Percentiles rank a stretch among this genome's conserved stretches.
Evolutionary conservation across 2,329 filamentous ascomycete genomes (phyloP).

Genomic region (Fusarium chaquense): DNA sequence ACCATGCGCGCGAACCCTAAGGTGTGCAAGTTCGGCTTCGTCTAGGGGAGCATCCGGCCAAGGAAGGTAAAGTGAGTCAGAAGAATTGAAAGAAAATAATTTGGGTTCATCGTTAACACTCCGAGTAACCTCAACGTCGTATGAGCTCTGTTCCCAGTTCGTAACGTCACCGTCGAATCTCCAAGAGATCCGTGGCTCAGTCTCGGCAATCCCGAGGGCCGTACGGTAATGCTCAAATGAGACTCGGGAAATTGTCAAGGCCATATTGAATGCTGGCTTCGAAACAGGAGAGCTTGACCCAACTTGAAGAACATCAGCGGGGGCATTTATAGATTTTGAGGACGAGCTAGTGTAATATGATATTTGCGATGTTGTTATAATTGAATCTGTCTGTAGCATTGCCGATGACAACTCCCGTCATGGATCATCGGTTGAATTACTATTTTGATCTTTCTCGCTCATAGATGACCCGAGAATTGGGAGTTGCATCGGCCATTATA

Average conservation of each 20-base stretch:
- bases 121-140: conserved; percentile 57
- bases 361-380: not conserved
- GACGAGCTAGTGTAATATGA: not conserved
- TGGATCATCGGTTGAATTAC: not conserved
- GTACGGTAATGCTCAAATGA: conserved; percentile 55
- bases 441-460: not conserved
- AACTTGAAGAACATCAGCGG: not conserved
- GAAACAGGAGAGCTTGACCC: not conserved
- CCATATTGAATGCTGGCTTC: not conserved
- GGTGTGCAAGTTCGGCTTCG: conserved; percentile 49
- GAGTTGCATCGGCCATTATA: not conserved
- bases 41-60: conserved; percentile 56
- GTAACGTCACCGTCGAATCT: conserved; percentile 54
- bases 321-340: not conserved
- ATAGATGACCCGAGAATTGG: not conserved
- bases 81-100: conserved; percentile 48
- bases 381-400: not conserved
- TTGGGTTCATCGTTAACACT: conserved; percentile 8
- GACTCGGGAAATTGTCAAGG: not conserved
- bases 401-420: not conserved
- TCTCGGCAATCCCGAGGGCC: conserved; percentile 59
- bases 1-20: conserved; percentile 52
- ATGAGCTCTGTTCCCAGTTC: conserved; percentile 58
- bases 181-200: conserved; percentile 61
- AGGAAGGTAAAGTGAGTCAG: conserved; percentile 56